Base-by-base conservation (phyloP, 1,284 basidiomycete species). In the Rhodofomes roseus region DNA sequence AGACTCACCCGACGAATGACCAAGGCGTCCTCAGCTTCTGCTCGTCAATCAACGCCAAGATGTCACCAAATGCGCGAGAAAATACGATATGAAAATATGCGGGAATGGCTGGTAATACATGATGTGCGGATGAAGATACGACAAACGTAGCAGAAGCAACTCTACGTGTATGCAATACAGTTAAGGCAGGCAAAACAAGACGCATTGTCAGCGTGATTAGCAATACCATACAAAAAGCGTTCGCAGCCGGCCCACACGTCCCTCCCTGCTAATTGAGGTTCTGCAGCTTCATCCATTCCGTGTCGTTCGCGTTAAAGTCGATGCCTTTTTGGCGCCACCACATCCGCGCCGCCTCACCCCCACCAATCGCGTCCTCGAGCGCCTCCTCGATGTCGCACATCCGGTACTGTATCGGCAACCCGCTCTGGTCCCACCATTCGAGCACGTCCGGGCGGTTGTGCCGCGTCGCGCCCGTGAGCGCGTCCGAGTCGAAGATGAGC, bases 331-430 rank as follows among this genome's bases (percentile, higher is more conserved):
- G 73, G 68, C 79, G 82, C 90, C 90, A 93, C 90, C 90, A 93
- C 56, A 76, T 77, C 65, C 89, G 80, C 14, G 86, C 89, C 55
- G 79, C 80, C 62, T 85, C 82, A 6, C 88, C 89, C 11, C 86
- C 88, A 3, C 87, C 87, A 54, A 91, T 89, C 1, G 89, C 87
- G 66, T 93, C 91, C 71, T 93, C 91, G 64, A 93, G 72, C 3
- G 91, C 92, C 75, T 92, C 92, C 69, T 94, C 92, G 57, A 89
- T 85, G 75, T 93, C 91, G 68, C 90, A 92, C 81, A 91, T 86
- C 54, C 91, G 82, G 71, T 92, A 93, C 68, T 89, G 86, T 60
- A 93, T 84, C 4, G 87, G 81, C 53, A 93, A 76, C 8, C 86
- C 86, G 56, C 84, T 88, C 64, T 82, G 81, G 62, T 90, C 82